Base-by-base conservation (phyloP, 805 yeast species). In the Saccharomycopsis lassenensis region DNA sequence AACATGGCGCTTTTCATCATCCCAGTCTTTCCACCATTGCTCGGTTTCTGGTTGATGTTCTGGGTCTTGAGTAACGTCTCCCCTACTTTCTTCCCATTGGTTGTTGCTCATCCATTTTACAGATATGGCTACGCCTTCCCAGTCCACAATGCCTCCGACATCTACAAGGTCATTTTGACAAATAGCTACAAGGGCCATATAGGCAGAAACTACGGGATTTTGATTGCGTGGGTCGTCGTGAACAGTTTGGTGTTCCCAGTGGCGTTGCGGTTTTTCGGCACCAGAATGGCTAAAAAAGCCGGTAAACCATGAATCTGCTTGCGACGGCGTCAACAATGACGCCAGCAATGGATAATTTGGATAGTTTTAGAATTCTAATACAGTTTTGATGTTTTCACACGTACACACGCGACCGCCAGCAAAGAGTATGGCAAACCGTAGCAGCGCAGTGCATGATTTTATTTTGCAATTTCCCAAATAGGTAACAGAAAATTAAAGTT, bases 81-180 rank as follows among this genome's bases (percentile, higher is more conserved):
- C 7, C 74, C 82, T 4, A 70, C 80, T 1, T 75, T 76, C 48
- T 50, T 71, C 3, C 76, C 84, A 3, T 51, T 77, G 31, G 75
- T 47, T 2, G 31, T 51, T 2, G 36, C 43, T 32, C 46, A 41
- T 33, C 21, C 4, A 3, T 49, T 53, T 31, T 41, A 61, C 57
- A 57, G 77, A 38, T 75, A 67, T 52, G 82, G 86, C 14, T 76
- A 76, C 48, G 77, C 70, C 14, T 60, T 74, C 61, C 93, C 91
- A 4, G 65, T 78, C 36, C 76, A 76, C 48, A 77, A 78, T 46
- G 68, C 80, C 0, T 65, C 67, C 35, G 84, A 74, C 46, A 65
- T 74, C 20, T 65, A 66, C 48, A 74, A 74, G 51, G 76, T 77
- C 1, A 55, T 77, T 1, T 61, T 79, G 34, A 66, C 74, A 48